These are phyloP conservation scores for Reutealis trisperma DNA, from an alignment of 345 rosid species.

Conservation along the genomic window DNA sequence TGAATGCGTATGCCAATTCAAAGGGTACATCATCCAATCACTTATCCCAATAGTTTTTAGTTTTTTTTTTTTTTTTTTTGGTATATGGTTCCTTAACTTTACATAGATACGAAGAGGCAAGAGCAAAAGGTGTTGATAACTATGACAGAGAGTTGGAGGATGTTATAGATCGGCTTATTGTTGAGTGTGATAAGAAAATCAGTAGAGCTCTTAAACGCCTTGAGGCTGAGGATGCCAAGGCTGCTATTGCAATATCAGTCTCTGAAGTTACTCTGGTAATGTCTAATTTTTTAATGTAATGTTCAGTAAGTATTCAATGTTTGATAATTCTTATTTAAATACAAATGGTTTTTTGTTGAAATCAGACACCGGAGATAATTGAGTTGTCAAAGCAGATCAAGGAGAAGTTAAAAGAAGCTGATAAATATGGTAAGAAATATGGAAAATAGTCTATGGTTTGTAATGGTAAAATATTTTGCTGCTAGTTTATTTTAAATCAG, in stretches of 20 bases:
- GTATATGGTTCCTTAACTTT: background rate
- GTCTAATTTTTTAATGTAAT: background rate
- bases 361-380: constrained; percentile 71
- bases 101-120: constrained; percentile 84
- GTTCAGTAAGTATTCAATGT: background rate
- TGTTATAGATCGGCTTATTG: constrained; percentile 88
- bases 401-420: constrained; percentile 94
- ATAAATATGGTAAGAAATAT: constrained; percentile 58
- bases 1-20: background rate
- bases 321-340: background rate
- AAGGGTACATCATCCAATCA: background rate
- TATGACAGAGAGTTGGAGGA: constrained; percentile 97
- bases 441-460: background rate
- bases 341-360: constrained; percentile 5
- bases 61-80: background rate
- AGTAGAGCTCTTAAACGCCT: constrained; percentile 96
- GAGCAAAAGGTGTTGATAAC: constrained; percentile 72
- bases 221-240: constrained; percentile 99
- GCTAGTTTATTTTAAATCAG: background rate
- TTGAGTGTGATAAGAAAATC: constrained; percentile 97
- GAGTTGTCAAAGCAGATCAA: constrained; percentile 91
- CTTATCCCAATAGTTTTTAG: background rate
- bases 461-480: background rate
- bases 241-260: constrained; percentile 97
- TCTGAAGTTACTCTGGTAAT: constrained; percentile 94